Conservation (phyloP, 257 asterid genomes). For the Pogostemon cablin region DNA sequence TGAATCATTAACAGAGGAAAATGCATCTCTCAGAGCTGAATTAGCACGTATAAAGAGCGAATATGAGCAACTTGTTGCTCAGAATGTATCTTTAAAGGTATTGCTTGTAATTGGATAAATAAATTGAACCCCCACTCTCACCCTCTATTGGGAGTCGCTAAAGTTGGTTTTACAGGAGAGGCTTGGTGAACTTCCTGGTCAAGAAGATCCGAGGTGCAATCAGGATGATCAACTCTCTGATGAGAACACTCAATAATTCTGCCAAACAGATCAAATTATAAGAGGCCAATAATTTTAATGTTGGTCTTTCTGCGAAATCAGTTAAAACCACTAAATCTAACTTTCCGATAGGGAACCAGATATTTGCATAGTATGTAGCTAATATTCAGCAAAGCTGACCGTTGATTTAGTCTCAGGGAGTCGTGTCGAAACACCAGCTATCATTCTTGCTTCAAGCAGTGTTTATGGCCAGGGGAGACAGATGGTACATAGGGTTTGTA, state of each 20-base stretch:
- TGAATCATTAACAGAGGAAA: conserved; percentile 76
- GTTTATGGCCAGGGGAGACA: conserved; percentile 53
- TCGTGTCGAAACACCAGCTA: conserved; percentile 38
- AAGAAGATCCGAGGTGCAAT: conserved; percentile 65
- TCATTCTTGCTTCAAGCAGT: conserved; percentile 45
- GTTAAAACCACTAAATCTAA: conserved; percentile 49
- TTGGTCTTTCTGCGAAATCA: conserved; percentile 38
- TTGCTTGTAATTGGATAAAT: conserved; percentile 7
- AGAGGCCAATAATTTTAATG: conserved; percentile 42
- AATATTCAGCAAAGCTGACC: conserved; percentile 45
- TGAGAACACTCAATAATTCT: conserved; percentile 40
- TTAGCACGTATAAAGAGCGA: conserved; percentile 70
- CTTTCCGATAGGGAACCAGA: conserved; percentile 43
- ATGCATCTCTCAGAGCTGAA: conserved; percentile 81
- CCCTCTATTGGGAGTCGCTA: background rate
- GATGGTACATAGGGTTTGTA: conserved; percentile 50
- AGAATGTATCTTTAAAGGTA: conserved; percentile 92
- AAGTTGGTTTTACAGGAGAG: conserved; percentile 62
- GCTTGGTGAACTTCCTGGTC: conserved; percentile 66
- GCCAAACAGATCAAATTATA: conserved; percentile 31
- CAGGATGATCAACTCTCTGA: conserved; percentile 50
- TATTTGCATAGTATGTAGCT: conserved; percentile 53
- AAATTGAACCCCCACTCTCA: background rate
- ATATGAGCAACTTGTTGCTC: conserved; percentile 72
- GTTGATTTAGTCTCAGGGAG: conserved; percentile 39